These are phyloP conservation scores for Candida saitoana DNA, from an alignment of 805 yeast species.

Conservation along the genomic window DNA sequence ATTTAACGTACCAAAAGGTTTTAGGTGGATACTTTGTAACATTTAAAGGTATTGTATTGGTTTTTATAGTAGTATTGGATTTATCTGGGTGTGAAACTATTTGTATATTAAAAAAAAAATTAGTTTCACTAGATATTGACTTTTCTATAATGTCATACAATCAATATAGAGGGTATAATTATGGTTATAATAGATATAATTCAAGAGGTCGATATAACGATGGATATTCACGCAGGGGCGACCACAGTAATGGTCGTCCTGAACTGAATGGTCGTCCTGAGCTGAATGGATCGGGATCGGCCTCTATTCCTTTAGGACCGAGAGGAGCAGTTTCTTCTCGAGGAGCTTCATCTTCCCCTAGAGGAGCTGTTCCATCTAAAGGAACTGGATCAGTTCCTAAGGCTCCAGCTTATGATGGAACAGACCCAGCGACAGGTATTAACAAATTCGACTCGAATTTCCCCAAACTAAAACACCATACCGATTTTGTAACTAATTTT, in stretches of 20 bases:
- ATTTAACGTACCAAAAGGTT: too few relatives aligned
- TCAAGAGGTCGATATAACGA: background rate
- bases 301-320: too few relatives aligned
- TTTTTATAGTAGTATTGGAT: too few relatives aligned
- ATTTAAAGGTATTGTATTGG: too few relatives aligned
- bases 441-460: constrained; percentile 29
- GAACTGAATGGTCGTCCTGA: background rate
- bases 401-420: constrained; percentile 17
- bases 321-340: background rate
- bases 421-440: constrained; percentile 29
- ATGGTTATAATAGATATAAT: background rate
- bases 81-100: too few relatives aligned
- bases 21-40: too few relatives aligned
- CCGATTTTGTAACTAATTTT: constrained; percentile 13
- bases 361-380: background rate
- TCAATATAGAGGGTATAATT: constrained; percentile 1
- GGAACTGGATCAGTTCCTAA: constrained; percentile 1
- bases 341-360: background rate
- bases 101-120: too few relatives aligned
- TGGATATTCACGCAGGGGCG: background rate
- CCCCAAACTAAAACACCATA: constrained; percentile 27
- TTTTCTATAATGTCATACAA: constrained; percentile 1
- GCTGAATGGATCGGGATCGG: background rate
- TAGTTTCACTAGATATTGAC: too few relatives aligned
- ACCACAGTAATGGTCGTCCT: background rate